Conservation (phyloP, 495 filamentous ascomycete species). For the Aspergillus sclerotioniger region DNA sequence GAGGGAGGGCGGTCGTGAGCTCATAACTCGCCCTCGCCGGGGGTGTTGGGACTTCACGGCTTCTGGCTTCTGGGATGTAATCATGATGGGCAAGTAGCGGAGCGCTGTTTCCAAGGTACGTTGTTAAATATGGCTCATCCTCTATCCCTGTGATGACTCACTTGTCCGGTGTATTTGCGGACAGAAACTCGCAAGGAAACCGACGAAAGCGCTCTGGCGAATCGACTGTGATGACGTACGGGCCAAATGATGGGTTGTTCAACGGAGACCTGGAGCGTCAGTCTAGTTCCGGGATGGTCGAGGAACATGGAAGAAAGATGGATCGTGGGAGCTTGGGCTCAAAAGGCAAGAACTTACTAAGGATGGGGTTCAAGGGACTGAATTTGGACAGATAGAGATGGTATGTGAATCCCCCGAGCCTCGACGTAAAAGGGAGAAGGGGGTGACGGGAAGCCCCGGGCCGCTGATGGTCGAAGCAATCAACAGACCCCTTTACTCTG, state of each 20-base stretch:
- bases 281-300: background rate
- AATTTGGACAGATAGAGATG: background rate
- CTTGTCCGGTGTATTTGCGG: background rate
- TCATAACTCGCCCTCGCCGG: slow-evolving; percentile 31
- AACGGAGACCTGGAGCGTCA: background rate
- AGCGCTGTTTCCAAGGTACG: background rate
- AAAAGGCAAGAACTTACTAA: background rate
- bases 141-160: background rate
- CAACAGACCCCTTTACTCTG: background rate
- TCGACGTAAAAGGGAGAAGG: background rate
- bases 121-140: background rate
- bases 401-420: background rate
- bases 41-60: slow-evolving; percentile 10
- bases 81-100: background rate
- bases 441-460: slow-evolving; percentile 5
- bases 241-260: background rate
- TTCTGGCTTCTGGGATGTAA: background rate
- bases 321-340: background rate
- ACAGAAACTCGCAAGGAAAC: background rate
- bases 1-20: slow-evolving; percentile 28
- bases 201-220: background rate
- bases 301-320: background rate
- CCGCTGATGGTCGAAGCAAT: background rate
- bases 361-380: background rate
- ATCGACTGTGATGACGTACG: background rate